A percentile compares a stretch with the other conserved stretches of the same genome.
phyloP scores from a whole-genome alignment of 1,284 basidiomycete species.

The Leucocoprinus gongylophorus region DNA sequence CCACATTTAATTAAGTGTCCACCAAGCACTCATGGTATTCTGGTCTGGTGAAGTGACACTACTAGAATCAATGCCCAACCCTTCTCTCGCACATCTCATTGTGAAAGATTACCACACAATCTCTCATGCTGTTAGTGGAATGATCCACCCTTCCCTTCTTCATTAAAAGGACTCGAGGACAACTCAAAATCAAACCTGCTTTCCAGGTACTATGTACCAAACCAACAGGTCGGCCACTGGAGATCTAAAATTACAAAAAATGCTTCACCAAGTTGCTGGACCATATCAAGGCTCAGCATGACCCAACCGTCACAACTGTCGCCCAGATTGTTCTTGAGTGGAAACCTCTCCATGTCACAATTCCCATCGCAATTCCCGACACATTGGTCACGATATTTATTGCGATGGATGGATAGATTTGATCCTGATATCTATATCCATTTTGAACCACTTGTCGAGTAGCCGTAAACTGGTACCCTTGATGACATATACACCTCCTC shows the following conservation, averaged over 20 bases:
- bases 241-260: constrained; percentile 91
- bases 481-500: no score
- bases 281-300: constrained; percentile 90
- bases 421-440: constrained; percentile 92
- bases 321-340: constrained; percentile 85
- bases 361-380: constrained; percentile 44
- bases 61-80: constrained; percentile 68
- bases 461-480: constrained; percentile 71
- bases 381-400: constrained; percentile 88
- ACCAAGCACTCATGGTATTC: constrained; percentile 56
- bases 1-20: constrained; percentile 59
- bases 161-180: background rate
- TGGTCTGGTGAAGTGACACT: constrained; percentile 41
- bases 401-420: constrained; percentile 93
- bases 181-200: constrained; percentile 3
- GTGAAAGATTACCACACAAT: constrained; percentile 2
- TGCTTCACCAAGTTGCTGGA: constrained; percentile 86
- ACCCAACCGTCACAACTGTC: constrained; percentile 96
- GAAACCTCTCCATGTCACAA: constrained; percentile 62
- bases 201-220: constrained; percentile 80
- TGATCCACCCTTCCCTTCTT: background rate
- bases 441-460: constrained; percentile 79
- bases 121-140: no score
- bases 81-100: constrained; percentile 42
- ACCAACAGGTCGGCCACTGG: constrained; percentile 71